Evolutionary conservation across 148 eudicot species (phyloP), one percentile per base, ranked within the genome.

Genomic region (Arbutus unedo): DNA sequence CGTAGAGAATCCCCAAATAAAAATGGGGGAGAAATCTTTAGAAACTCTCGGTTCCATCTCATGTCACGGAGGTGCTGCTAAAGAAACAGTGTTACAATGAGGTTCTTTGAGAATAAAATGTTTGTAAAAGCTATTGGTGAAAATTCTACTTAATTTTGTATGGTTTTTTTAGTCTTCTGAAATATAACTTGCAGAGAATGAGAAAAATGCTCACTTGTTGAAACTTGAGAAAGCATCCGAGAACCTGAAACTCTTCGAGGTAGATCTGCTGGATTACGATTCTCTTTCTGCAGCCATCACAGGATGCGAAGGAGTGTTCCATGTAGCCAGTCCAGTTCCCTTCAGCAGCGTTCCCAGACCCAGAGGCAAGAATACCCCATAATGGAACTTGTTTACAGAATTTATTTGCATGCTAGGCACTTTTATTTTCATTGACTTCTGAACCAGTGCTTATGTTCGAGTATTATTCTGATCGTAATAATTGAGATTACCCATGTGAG

Each of bases 321-420:
- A 90, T 83, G 85, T 88, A 49, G 92, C 92, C 73, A 80, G 82
- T 77, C 92, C 92, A 19, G 89, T 85, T 81, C 89, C 90, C 47
- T 3, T 84, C 6, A 3, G 81, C 78, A 68, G 50, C 75, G 86
- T 82, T 82, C 11, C 78, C 79, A 14, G 82, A 87, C 80, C 91
- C 91, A 3, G 88, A 89, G 90, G 88, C 83, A 81, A 79, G 86
- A 48, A 72, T 44, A 8, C 48, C 21, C 76, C 13, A 38, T 57
- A 76, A 9, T 59, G 57, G 21, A 45, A 66, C 74, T 79, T 47
- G 21, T 66, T 64, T 60, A 47, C 23, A 2, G 6, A 45, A 79
- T 79, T 31, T 18, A 57, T 56, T 57, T 78, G 64, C 31, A 15
- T 56, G 13, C 49, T 31, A 43, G 68, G 53, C 81, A 14, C 45